These are phyloP conservation scores for Nakazawaea holstii DNA, from an alignment of 805 yeast genomes.

Conservation along the genomic window DNA sequence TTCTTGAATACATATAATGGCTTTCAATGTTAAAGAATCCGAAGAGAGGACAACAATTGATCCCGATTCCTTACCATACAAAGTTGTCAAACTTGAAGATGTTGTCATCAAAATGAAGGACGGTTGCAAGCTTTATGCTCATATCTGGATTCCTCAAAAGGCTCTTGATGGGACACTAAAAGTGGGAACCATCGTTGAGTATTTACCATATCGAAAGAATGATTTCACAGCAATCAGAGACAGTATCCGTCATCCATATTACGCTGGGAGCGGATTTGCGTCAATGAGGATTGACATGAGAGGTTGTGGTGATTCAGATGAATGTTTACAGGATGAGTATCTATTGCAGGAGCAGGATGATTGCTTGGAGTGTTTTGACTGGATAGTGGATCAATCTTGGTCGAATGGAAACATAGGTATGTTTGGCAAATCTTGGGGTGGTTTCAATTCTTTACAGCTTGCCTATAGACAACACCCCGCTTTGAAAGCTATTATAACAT, in stretches of 20 bases:
- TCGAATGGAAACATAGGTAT: slow-evolving; percentile 40
- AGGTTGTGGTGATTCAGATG: slow-evolving; percentile 40
- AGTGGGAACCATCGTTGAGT: slow-evolving; percentile 36
- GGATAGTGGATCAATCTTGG: slow-evolving; percentile 35
- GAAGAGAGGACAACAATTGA: slow-evolving; percentile 20
- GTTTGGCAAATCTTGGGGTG: slow-evolving; percentile 48
- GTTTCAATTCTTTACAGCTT: slow-evolving; percentile 39
- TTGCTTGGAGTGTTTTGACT: slow-evolving; percentile 35
- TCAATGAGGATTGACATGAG: slow-evolving; percentile 42
- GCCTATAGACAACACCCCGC: slow-evolving; percentile 44
- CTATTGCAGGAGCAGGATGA: slow-evolving; percentile 39
- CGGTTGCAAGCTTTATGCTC: slow-evolving; percentile 33
- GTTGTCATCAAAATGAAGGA: slow-evolving; percentile 33
- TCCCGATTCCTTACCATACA: slow-evolving; percentile 23
- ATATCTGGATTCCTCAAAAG: slow-evolving; percentile 37
- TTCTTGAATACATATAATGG: slow-evolving; percentile 22
- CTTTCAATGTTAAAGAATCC: slow-evolving; percentile 35
- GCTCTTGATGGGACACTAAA: slow-evolving; percentile 23
- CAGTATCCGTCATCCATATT: slow-evolving; percentile 39
- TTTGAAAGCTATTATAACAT: slow-evolving; percentile 34
- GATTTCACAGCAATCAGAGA: slow-evolving; percentile 41
- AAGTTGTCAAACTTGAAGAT: slow-evolving; percentile 27
- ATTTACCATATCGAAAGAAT: slow-evolving; percentile 39
- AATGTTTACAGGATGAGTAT: slow-evolving; percentile 34
- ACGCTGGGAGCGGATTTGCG: slow-evolving; percentile 41